Evolutionary conservation across 2,329 filamentous ascomycete species (phyloP).

Genomic region (Pestalotiopsis sp.): DNA sequence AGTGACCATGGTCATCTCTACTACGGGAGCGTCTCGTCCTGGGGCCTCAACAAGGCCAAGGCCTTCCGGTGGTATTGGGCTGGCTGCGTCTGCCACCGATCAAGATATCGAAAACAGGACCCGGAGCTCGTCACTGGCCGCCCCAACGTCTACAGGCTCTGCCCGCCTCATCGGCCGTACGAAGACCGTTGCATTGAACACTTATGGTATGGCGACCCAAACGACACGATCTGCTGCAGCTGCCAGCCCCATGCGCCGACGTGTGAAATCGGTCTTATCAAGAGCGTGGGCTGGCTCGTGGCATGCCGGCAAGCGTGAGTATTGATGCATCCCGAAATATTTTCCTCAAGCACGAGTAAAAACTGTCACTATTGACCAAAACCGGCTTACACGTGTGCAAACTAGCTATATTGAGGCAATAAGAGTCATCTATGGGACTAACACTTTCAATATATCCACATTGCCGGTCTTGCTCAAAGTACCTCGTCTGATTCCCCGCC

Average conservation of each 20-base stretch:
- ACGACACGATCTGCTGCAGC: neutral
- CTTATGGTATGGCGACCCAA: neutral
- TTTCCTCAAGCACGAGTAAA: neutral
- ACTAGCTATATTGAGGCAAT: neutral
- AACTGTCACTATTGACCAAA: neutral
- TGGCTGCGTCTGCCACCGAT: neutral
- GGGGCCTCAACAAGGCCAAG: neutral
- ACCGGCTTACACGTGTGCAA: neutral
- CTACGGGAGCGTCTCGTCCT: neutral
- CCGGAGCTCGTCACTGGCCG: neutral
- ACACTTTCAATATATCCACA: neutral
- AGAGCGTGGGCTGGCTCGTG: neutral
- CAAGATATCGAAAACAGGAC: neutral
- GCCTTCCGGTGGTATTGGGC: neutral
- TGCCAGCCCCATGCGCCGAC: neutral
- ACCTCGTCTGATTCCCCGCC: neutral
- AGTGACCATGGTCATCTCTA: neutral
- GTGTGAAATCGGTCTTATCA: neutral
- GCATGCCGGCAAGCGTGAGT: neutral
- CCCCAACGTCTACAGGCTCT: neutral
- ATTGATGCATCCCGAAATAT: neutral
- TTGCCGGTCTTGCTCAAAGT: neutral
- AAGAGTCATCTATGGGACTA: neutral
- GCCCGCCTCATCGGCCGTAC: neutral
- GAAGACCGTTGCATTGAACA: neutral